Base-by-base conservation (phyloP, 352 stramenopile species). In the Lagenidium sp. region DNA sequence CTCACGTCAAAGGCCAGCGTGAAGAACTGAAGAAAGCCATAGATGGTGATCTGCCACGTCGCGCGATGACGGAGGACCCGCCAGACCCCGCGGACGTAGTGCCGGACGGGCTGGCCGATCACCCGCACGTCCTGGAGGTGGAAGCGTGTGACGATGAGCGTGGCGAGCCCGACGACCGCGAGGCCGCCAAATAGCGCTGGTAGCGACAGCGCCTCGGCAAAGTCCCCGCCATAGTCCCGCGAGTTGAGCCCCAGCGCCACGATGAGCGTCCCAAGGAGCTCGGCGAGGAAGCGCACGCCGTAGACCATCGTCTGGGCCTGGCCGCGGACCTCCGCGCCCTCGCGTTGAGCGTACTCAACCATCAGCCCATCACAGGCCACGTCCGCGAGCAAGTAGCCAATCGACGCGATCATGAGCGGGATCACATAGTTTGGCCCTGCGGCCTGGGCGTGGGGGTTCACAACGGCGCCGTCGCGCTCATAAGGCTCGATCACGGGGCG, bases 291-390 rank as follows among this genome's bases (percentile, higher is more conserved):
- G 11, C 76, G 65, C n/a, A 68, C 65, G 2, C 54, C 55, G 42
- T 92, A 84, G 4, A 88, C 66, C 29, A 75, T 63, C 13, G 66
- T 60, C 50, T 87, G 65, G 38, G 65, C 28, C 20, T 70, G 30
- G 31, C 63, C 58, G 37, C 58, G 64, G 24, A 60, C 41, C 4
- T 32, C 15, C 35, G 82, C 61, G 6, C 51, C 65, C 36, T 86
- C 71, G 4, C 63, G 61, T 35, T 88, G 72, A 3, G 79, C 71
- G 29, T 73, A 78, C 63, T 90, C 74, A 43, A 89, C 77, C 69
- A 92, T 81, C 30, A 89, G 40, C 0, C 70, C 76, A 36, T 92
- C 79, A 45, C 72, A 83, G 6, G 66, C 65, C n/a, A 85, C 74
- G 30, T 92, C 76, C 1, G 77, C 68, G 19, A 89, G 42, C 6